Base-by-base conservation (phyloP, 1,284 basidiomycete species). In the Cronartium quercuum region DNA sequence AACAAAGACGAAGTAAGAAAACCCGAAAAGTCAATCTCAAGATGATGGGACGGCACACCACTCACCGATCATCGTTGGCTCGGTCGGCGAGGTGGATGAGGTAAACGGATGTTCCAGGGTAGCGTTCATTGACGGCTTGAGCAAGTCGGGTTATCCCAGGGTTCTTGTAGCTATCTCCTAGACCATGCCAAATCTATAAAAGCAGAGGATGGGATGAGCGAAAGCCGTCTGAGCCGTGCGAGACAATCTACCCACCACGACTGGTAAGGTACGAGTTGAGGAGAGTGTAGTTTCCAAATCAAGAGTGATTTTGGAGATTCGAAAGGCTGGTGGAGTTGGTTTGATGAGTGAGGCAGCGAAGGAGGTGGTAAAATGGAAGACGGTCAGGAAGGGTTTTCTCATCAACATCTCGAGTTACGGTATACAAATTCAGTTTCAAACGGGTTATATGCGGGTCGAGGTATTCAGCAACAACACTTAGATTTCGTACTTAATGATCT, bases 31-130 rank as follows among this genome's bases (percentile, higher is more conserved):
- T 58, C 9, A 9, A 29, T 29, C 7, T n/a, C 57, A 10, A 60
- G 29, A 9, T 18, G 21, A 60, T 61, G 2, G 18, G 29, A 47
- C 35, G 6, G 63, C 47, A 15, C 24, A 55, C 35, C 38, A 41
- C 70, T 66, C 15, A 74, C 70, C 47, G 63, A 37, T 74, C 70
- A 34, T 35, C 34, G 13, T 41, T 21, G 0, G 73, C 34, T 37
- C 77, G 76, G 42, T 79, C 77, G 37, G 62, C 76, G 21, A 74
- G 34, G 13, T 62, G 44, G n/a, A 82, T 77, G 29, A 78, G 76
- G 69, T 82, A 78, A 40, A 82, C 78, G 63, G 77, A 80, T 15
- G 82, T 79, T 18, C 80, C 80, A 2, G 81, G 81, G 69, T 80
- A 81, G 40, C 79, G 78, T 24, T 78, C 75, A 62, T 79, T 75